Base-by-base conservation (phyloP, 2,329 filamentous ascomycete genomes). In the Neospermospora avenae region DNA sequence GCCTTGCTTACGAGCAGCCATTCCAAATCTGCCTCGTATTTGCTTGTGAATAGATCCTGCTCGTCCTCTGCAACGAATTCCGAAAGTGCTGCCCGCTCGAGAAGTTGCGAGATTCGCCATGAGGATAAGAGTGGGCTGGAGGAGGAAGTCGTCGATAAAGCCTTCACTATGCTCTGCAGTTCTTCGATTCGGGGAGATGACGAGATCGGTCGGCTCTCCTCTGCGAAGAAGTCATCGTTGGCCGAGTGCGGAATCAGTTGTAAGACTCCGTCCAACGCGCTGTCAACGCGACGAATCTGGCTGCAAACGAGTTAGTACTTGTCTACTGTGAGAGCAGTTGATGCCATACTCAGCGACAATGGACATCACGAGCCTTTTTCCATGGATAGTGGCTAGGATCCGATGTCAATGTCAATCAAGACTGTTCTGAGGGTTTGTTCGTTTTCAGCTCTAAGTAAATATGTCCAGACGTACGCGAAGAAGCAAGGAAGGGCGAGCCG, bases 1-100 rank as follows among this genome's bases (percentile, higher is more conserved):
- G 93, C 93, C 74, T 98, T 99, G 75, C 89, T 91, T 31, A 96
- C 83, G 16, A 97, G 79, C 24, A 97, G 77, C 95, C 95, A 98
- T 74, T 96, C 89, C 53, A 97, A 81, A 69, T 97, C 90, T 54
- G 83, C 81, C 71, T 92, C 87, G 69, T 90, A 88, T 18, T 78
- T 76, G 59, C 70, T 78, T 25, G 69, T 66, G 11, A 72, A 67
- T 62, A 58, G 67, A 66, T 62, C 69, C 44, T 75, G 71, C 59
- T 76, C 73, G 24, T 74, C 71, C 20, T 61, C 58, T 24, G 31
- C 35, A 20, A 42, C 45, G 10, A 61, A 66, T 44, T 76, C 76
- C 42, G 80, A 78, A 56, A 90, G 77, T 11, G 80, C 79, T 1
- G 88, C 88, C 69, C 87, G 82, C 8, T 80, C 75, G 39, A 96